Conservation (phyloP, 23 red algal species). For the Gracilariopsis chorda region DNA sequence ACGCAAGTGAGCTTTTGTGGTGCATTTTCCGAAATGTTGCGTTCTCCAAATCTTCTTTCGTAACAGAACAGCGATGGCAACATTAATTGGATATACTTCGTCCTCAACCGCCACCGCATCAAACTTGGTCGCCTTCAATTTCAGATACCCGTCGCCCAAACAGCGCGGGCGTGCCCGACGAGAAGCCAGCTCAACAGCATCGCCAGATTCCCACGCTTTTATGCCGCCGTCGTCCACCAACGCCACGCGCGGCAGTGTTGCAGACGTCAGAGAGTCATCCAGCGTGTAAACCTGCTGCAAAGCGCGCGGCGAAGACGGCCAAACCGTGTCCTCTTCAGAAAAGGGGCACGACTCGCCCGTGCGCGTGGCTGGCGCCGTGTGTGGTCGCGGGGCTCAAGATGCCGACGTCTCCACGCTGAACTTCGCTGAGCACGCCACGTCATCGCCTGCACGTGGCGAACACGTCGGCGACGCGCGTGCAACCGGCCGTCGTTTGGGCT, state of each 20-base stretch:
- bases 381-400: not conserved
- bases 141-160: slow-evolving; percentile 15
- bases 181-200: not conserved
- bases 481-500: no score
- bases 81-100: no score
- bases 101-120: not conserved
- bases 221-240: slow-evolving; percentile 21
- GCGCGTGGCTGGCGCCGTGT: not conserved
- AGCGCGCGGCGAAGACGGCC: slow-evolving; percentile 28
- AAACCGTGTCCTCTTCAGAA: slow-evolving; percentile 24
- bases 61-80: no score
- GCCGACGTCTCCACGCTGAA: not conserved
- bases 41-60: no score
- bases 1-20: no score
- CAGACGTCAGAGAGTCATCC: not conserved
- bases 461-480: no score
- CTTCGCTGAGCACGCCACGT: not conserved
- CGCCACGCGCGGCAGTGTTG: not conserved
- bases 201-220: slow-evolving; percentile 6
- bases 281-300: slow-evolving; percentile 7
- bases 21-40: no score
- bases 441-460: no score
- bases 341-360: not conserved
- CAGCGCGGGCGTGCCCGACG: not conserved
- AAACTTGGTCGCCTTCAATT: slow-evolving; percentile 16